These are phyloP conservation scores for Tuber melanosporum DNA, from an alignment of 495 filamentous ascomycete species.

Conservation along the genomic window DNA sequence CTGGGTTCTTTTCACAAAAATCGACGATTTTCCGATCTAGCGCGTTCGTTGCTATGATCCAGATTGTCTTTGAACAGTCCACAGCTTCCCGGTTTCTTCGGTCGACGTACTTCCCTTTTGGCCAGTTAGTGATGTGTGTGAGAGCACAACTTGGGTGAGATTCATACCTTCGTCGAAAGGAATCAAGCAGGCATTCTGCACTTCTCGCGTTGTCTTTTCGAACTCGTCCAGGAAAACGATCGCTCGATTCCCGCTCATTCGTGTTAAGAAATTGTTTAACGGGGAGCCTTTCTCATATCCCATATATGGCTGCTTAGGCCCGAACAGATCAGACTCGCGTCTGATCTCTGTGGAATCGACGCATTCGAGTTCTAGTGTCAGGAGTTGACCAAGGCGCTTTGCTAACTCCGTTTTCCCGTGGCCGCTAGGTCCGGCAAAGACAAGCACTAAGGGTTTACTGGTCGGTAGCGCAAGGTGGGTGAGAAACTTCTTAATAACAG, in stretches of 20 bases:
- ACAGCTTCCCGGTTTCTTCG: conserved; percentile 45
- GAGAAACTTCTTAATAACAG: conserved; percentile 43
- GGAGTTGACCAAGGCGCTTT: conserved; percentile 43
- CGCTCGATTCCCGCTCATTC: conserved; percentile 43
- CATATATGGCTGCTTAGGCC: conserved; percentile 43
- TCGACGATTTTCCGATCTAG: conserved; percentile 45
- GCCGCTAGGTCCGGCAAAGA: conserved; percentile 50
- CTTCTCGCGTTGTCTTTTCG: conserved; percentile 50
- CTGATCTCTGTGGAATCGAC: conserved; percentile 48
- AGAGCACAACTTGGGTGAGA: background rate
- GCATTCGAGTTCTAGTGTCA: conserved; percentile 45
- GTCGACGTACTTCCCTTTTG: conserved; percentile 46
- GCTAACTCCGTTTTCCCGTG: conserved; percentile 54
- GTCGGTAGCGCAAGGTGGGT: conserved; percentile 37
- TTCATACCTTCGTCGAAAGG: conserved; percentile 47
- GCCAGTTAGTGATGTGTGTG: conserved; percentile 6
- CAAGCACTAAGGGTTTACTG: conserved; percentile 43
- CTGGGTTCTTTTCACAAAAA: conserved; percentile 41
- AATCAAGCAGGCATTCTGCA: conserved; percentile 46
- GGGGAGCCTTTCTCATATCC: conserved; percentile 45
- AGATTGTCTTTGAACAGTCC: conserved; percentile 53
- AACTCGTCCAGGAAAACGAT: conserved; percentile 57
- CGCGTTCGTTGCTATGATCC: conserved; percentile 53
- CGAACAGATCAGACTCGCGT: conserved; percentile 48
- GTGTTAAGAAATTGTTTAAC: conserved; percentile 52